A percentile compares a stretch with the other conserved stretches of the same genome.
Evolutionary conservation across 2,329 filamentous ascomycete genomes (phyloP).

Genomic region (Sporothrix brunneoviolacea): DNA sequence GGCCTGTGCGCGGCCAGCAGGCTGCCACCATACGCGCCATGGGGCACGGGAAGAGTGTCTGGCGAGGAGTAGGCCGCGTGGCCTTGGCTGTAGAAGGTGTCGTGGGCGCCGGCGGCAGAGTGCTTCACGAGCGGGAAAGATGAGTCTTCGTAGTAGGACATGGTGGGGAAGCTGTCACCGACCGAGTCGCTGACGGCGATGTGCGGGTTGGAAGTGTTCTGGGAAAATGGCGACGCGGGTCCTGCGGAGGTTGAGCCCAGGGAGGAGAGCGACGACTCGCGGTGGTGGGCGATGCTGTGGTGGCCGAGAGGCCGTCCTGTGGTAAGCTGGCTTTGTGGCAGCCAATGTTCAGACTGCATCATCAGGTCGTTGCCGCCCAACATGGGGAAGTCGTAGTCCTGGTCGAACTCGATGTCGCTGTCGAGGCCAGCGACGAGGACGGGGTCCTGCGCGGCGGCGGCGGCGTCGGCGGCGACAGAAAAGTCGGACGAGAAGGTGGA

Average conservation of each 20-base stretch:
- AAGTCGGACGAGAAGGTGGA: conserved; percentile 24
- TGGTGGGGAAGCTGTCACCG: conserved; percentile 40
- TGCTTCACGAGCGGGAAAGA: conserved; percentile 43
- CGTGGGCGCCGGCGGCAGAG: conserved; percentile 21
- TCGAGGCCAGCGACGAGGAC: conserved; percentile 23
- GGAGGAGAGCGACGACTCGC: conserved; percentile 56
- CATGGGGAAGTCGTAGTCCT: conserved; percentile 15
- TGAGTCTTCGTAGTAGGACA: conserved; percentile 33
- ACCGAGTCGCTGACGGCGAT: conserved; percentile 47
- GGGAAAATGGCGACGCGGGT: conserved; percentile 52
- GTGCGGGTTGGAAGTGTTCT: conserved; percentile 50
- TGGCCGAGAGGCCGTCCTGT: conserved; percentile 32
- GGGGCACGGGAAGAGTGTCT: conserved; percentile 27
- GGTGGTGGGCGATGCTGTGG: conserved; percentile 40
- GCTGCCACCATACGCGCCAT: conserved; percentile 36
- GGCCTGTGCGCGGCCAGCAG: conserved; percentile 34
- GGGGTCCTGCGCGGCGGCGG: conserved; percentile 18
- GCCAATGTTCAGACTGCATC: conserved; percentile 37
- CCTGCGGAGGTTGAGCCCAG: conserved; percentile 53
- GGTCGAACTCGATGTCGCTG: conserved; percentile 16
- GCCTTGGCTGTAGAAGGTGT: conserved; percentile 31
- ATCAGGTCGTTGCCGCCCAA: conserved; percentile 22
- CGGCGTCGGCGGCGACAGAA: conserved; percentile 28
- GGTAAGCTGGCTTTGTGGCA: conserved; percentile 28
- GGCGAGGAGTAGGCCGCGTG: conserved; percentile 33